Base-by-base conservation (phyloP, 2,329 filamentous ascomycete species). In the Paraphaeosphaeria sporulosa region DNA sequence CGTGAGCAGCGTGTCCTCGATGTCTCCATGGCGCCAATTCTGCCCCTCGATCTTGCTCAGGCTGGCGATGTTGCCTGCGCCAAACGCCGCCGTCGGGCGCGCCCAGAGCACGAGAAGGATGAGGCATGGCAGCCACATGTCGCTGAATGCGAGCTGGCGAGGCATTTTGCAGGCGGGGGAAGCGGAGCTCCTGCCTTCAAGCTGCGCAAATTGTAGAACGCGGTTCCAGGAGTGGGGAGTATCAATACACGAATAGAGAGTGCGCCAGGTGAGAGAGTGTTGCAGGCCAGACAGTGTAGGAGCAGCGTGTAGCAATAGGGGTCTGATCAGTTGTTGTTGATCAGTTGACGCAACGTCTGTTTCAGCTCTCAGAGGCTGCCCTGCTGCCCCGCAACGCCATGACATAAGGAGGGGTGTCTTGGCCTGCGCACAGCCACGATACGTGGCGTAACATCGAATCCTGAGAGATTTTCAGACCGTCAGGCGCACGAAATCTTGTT, bases 51-150 rank as follows among this genome's bases (percentile, higher is more conserved):
- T 85, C 75, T 89, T 90, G 73, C 92, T 90, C 62, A 92, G 85
- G 59, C 90, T 88, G 44, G 91, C 92, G 76, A 96, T 95, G 79
- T 96, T 96, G 63, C 93, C 93, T 70, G 93, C 93, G 67, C 93
- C 93, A 74, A 96, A 96, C 57, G 91, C 92, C 67, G 90, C 83
- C 38, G 87, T 86, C 19, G 90, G 91, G 62, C 84, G 84, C 56
- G 89, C 87, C 71, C 92, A 86, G 68, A 93, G 82, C 67, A 94
- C 80, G 66, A 92, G 69, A 13, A 84, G 68, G 36, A 83, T 59
- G 54, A 78, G 68, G 65, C 77, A 78, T 60, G 79, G 72, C 50
- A 79, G 73, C 65, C 79, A 73, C 34, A 80, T 43, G 36, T 55
- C 52, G 52, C 52, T 38, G 52, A 55, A 46, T 36, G 52, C 30